Percentiles rank a stretch among this genome's conserved stretches.
These are phyloP conservation scores for Trichoderma citrinoviride DNA, from an alignment of 2,329 filamentous ascomycete species.

Conservation along the genomic window DNA sequence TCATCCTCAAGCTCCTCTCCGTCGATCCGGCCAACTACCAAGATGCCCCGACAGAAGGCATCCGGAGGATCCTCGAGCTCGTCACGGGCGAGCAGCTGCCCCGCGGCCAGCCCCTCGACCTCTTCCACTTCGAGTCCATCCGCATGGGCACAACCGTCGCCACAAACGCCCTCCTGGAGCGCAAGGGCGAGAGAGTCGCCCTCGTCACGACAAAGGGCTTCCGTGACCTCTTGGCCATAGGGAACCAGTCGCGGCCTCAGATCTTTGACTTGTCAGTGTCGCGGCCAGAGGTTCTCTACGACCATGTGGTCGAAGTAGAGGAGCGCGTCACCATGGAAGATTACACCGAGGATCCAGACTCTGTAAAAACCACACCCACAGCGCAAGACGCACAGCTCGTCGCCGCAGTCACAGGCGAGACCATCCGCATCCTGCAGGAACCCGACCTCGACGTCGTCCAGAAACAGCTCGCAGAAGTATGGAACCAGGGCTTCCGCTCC, in stretches of 20 bases:
- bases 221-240: conserved; percentile 68
- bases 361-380: conserved; percentile 41
- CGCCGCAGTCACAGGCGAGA: conserved; percentile 64
- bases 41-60: conserved; percentile 72
- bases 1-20: conserved; percentile 69
- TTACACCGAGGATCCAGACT: conserved; percentile 66
- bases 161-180: conserved; percentile 72
- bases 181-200: conserved; percentile 69
- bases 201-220: conserved; percentile 71
- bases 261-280: conserved; percentile 71
- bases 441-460: conserved; percentile 56
- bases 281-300: conserved; percentile 67
- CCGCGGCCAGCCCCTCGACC: conserved; percentile 35
- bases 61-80: conserved; percentile 48
- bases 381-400: conserved; percentile 58
- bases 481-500: conserved; percentile 55
- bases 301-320: conserved; percentile 69
- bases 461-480: conserved; percentile 57
- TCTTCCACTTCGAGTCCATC: conserved; percentile 57
- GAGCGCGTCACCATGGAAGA: conserved; percentile 73
- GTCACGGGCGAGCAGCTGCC: conserved; percentile 35
- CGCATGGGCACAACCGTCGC: conserved; percentile 81
- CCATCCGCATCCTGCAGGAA: conserved; percentile 62
- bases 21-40: conserved; percentile 70
- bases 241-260: conserved; percentile 69